Conservation (phyloP, 1,284 basidiomycete genomes). For the Malassezia japonica region DNA sequence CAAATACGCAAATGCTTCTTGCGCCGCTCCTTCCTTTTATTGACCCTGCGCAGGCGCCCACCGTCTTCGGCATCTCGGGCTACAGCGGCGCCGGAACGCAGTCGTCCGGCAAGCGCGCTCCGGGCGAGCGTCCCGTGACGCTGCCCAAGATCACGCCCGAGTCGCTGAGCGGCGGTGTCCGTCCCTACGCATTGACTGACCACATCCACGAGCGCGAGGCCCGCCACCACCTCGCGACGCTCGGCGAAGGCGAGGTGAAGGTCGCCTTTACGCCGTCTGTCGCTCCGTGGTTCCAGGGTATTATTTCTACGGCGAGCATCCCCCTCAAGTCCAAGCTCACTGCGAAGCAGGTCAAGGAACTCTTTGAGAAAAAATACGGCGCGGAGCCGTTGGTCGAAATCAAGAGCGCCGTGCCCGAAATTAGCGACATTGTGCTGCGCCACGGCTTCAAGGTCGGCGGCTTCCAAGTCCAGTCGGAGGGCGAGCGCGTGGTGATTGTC, state of each 20-base stretch:
- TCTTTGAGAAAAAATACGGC: conserved; percentile 72
- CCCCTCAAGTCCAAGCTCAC: conserved; percentile 60
- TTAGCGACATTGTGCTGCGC: conserved; percentile 65
- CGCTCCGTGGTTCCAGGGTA: conserved; percentile 92
- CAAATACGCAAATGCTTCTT: conserved; percentile 79
- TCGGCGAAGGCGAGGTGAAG: conserved; percentile 54
- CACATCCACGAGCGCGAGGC: conserved; percentile 98
- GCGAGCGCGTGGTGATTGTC: conserved; percentile 81
- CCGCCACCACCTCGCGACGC: conserved; percentile 64
- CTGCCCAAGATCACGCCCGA: conserved; percentile 72
- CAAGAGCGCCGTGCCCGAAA: conserved; percentile 63
- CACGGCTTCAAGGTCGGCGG: conserved; percentile 88
- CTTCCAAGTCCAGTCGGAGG: conserved; percentile 80
- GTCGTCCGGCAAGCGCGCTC: conserved; percentile 44
- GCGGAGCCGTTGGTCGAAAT: conserved; percentile 64
- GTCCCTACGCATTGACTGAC: conserved; percentile 82
- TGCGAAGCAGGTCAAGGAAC: conserved; percentile 62
- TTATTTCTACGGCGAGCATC: conserved; percentile 73
- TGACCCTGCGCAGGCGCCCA: conserved; percentile 61
- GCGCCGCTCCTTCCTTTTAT: conserved; percentile 75
- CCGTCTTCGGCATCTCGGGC: conserved; percentile 84
- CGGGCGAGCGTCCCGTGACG: conserved; percentile 50
- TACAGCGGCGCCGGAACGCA: conserved; percentile 91
- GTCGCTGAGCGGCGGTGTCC: conserved; percentile 64
- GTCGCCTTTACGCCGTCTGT: conserved; percentile 81